Evolutionary conservation across 495 filamentous ascomycete species (phyloP).

Genomic region (Penicillium ucsense): DNA sequence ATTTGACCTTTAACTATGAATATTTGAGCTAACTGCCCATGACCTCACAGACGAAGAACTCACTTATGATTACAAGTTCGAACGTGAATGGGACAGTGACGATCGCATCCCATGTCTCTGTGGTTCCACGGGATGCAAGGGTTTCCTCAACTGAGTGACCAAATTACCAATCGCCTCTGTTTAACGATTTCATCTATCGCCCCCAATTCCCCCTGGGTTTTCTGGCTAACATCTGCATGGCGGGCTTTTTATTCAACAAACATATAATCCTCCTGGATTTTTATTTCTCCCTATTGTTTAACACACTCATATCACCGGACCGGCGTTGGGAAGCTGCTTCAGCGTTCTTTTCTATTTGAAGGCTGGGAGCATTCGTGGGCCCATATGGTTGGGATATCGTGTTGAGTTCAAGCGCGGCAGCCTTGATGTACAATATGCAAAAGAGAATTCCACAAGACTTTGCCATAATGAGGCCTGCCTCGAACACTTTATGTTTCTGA

Average conservation of each 20-base stretch:
- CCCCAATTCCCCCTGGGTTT: background rate
- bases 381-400: conserved; percentile 10
- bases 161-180: background rate
- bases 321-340: conserved; percentile 11
- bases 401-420: conserved; percentile 15
- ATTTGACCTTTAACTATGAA: too few relatives aligned
- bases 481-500: background rate
- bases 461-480: conserved; percentile 1
- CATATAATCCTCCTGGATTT: background rate
- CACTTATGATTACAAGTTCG: conserved; percentile 99
- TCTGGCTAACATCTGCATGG: too few relatives aligned
- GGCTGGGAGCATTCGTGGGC: conserved; percentile 6
- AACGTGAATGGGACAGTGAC: conserved; percentile 86
- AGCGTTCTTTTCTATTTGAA: conserved; percentile 6
- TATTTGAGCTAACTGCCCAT: background rate
- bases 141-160: conserved; percentile 77
- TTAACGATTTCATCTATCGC: background rate
- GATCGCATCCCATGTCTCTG: conserved; percentile 97
- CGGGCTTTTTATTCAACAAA: background rate
- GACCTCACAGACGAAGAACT: conserved; percentile 83
- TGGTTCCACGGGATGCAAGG: conserved; percentile 91
- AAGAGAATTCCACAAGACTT: conserved; percentile 7
- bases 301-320: background rate
- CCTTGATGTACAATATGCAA: conserved; percentile 21
- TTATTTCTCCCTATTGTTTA: conserved; percentile 1